A percentile compares a stretch with the other conserved stretches of the same genome.
Conservation (phyloP, 345 rosid species). For the Linum usitatissimum region DNA sequence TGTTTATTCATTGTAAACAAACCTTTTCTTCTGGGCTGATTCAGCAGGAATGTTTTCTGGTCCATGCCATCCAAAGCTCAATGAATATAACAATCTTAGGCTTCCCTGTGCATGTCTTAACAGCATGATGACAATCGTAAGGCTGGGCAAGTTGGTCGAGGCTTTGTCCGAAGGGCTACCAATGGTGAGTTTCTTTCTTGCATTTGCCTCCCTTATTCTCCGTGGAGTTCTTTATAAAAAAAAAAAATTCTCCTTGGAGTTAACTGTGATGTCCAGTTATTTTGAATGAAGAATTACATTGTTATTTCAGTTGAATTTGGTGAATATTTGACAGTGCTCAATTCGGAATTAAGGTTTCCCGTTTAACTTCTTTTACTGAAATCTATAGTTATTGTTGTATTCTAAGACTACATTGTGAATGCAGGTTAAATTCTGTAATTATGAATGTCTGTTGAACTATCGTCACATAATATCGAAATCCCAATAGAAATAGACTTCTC, state of each 20-base stretch:
- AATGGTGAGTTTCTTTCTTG: constrained; percentile 35
- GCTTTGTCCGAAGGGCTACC: constrained; percentile 36
- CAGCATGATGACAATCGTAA: constrained; percentile 78
- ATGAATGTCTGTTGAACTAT: no score
- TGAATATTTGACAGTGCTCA: no score
- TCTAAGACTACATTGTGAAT: no score
- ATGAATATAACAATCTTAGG: constrained; percentile 58
- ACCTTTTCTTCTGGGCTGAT: constrained; percentile 41
- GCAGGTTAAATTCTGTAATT: no score
- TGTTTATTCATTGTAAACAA: constrained; percentile 32
- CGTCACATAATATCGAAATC: no score
- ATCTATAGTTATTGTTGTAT: no score
- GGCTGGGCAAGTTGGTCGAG: constrained; percentile 55
- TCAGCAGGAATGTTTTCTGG: constrained; percentile 39
- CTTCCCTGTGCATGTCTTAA: constrained; percentile 78
- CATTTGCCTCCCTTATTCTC: neutral
- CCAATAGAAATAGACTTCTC: no score
- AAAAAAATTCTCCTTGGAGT: neutral
- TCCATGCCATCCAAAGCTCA: constrained; percentile 42
- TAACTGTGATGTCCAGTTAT: no score
- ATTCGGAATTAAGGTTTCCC: no score
- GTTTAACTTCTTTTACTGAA: no score
- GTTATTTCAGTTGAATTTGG: no score
- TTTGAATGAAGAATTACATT: no score
- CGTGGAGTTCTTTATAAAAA: neutral